Percentiles rank a stretch among this genome's conserved stretches.
phyloP scores from a whole-genome alignment of 169 alveolate genomes.

The Cryptosporidium ryanae region DNA sequence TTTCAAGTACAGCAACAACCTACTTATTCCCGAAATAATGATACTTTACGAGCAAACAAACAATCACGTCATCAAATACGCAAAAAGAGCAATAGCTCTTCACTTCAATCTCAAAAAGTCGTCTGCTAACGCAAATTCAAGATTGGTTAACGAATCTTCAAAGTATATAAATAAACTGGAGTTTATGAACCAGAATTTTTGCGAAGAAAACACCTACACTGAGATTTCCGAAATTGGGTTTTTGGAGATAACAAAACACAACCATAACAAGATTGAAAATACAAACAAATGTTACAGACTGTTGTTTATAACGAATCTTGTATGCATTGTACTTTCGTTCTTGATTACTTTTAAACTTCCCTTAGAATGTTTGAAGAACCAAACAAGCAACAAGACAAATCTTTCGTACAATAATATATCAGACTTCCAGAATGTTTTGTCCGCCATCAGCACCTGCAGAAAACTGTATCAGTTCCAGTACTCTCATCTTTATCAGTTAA shows the following conservation, averaged over 20 bases:
- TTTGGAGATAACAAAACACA: slow-evolving; percentile 15
- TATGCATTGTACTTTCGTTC: slow-evolving; percentile 37
- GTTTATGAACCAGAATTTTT: neutral
- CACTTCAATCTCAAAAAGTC: slow-evolving; percentile 32
- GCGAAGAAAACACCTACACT: slow-evolving; percentile 19
- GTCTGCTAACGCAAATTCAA: neutral
- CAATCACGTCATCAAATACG: slow-evolving; percentile 6
- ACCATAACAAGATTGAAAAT: slow-evolving; percentile 4
- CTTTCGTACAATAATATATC: neutral
- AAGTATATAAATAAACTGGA: neutral
- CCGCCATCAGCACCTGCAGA: slow-evolving; percentile 9
- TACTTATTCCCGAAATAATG: slow-evolving; percentile 42
- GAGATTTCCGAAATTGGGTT: slow-evolving; percentile 52
- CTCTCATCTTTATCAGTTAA: slow-evolving; percentile 50
- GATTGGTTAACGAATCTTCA: neutral
- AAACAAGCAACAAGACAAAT: neutral
- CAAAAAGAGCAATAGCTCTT: slow-evolving; percentile 51
- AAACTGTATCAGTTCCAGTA: slow-evolving; percentile 57
- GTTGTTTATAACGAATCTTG: slow-evolving; percentile 4
- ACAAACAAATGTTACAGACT: slow-evolving; percentile 32
- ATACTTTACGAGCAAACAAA: slow-evolving; percentile 61
- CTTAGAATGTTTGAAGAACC: slow-evolving; percentile 6
- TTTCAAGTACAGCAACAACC: slow-evolving; percentile 17
- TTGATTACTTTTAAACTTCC: slow-evolving; percentile 38
- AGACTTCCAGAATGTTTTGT: neutral